Percentiles rank a stretch among this genome's conserved stretches.
These are phyloP conservation scores for Phialophora expanda DNA, from an alignment of 2,329 filamentous ascomycete genomes.

Conservation along the genomic window DNA sequence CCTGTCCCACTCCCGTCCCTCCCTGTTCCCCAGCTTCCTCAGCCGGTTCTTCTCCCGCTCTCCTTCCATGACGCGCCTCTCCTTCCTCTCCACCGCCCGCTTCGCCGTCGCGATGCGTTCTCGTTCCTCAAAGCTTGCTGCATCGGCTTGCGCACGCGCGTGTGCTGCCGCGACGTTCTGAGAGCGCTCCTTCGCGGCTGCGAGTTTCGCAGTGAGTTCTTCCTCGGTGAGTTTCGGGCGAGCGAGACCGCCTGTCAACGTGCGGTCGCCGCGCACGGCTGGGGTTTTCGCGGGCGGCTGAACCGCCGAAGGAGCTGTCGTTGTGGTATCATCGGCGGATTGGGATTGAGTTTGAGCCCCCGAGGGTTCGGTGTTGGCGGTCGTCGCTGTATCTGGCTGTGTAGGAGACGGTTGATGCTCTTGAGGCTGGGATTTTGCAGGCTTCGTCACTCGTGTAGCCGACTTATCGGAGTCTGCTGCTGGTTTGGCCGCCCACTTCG, in stretches of 20 bases:
- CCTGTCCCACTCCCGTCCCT: slow-evolving; percentile 66
- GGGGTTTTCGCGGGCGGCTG: slow-evolving; percentile 40
- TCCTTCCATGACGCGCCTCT: slow-evolving; percentile 64
- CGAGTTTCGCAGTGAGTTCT: slow-evolving; percentile 66
- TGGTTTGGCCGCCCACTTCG: slow-evolving; percentile 34
- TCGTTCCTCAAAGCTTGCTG: slow-evolving; percentile 67
- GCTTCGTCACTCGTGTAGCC: background rate
- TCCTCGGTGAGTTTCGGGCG: slow-evolving; percentile 69
- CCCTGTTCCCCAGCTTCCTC: slow-evolving; percentile 63
- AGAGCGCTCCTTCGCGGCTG: slow-evolving; percentile 66
- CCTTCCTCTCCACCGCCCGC: slow-evolving; percentile 55
- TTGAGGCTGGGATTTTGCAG: background rate
- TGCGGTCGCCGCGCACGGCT: slow-evolving; percentile 61
- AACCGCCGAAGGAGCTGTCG: slow-evolving; percentile 12
- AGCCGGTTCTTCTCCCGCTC: slow-evolving; percentile 66
- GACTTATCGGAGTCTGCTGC: slow-evolving; percentile 15
- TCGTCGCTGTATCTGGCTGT: slow-evolving; percentile 33
- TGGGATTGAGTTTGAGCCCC: background rate
- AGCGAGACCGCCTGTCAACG: slow-evolving; percentile 58
- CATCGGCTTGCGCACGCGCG: slow-evolving; percentile 70
- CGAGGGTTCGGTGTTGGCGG: background rate
- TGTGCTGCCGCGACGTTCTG: slow-evolving; percentile 65
- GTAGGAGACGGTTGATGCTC: slow-evolving; percentile 2
- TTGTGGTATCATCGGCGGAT: background rate
- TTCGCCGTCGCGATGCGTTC: slow-evolving; percentile 64